Base-by-base conservation (phyloP, 352 stramenopile species). In the Thalassiosira hispida region DNA sequence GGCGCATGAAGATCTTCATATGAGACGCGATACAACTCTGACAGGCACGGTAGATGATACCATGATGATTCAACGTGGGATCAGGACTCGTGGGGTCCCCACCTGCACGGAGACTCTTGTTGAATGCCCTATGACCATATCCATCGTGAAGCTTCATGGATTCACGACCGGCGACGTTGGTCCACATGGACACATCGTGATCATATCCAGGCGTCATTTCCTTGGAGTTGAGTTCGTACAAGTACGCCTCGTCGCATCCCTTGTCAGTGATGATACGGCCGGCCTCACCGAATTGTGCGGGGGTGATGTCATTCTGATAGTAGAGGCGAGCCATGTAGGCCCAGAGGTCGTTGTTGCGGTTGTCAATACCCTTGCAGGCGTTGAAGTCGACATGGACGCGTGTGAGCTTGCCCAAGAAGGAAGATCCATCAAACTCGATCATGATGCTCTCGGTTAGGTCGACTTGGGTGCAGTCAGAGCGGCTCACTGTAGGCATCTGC, bases 341-440 rank as follows among this genome's bases (percentile, higher is more conserved):
- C 61, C 62, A 80, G 4, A 88, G 61, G 57, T 88, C 76, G 38
- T 88, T 88, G 67, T 86, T 88, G 7, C 70, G 31, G 22, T 65
- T 63, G 20, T 79, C 68, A 20, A 75, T 84, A 23, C 81, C 81
- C 56, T 77, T 62, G 60, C 82, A 89, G 55, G 82, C 73, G 27
- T 86, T 86, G 68, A 86, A 89, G 18, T 84, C 59, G 4, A 89
- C 47, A n/a, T 75, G 22, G 20, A 88, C 51, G 18, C 47, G 20
- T 9, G 27, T 59, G 11, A 85, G 42, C 51, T 59, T 71, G 2
- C 49, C 53, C 2, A 38, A n/a, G 25, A 85, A 68, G 46, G 11
- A 56, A 14, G 14, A 23, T 1, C 49, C 33, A 40, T 67, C 47
- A 42, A 73, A 87, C 6, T 35, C 51, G 12, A 87, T 71, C 6